Conservation (phyloP, 1,284 basidiomycete species). For the Agroathelia rolfsii region DNA sequence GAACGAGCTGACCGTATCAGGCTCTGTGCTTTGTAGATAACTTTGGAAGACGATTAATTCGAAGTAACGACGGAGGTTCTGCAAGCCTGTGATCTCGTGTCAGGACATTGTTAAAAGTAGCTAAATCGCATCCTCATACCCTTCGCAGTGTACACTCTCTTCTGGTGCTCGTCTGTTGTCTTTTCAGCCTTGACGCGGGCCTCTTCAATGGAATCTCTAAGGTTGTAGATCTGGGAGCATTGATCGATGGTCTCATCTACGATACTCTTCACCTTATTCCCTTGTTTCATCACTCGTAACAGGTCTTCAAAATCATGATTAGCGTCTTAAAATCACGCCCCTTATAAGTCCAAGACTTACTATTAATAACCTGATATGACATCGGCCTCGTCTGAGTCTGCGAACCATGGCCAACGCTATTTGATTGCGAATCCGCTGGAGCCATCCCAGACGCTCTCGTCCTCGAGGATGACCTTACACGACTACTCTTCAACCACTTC, state of each 20-base stretch:
- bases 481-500: slow-evolving; percentile 64
- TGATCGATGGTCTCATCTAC: slow-evolving; percentile 92
- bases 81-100: slow-evolving; percentile 42
- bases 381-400: slow-evolving; percentile 14
- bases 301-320: slow-evolving; percentile 46
- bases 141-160: slow-evolving; percentile 56
- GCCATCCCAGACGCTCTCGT: slow-evolving; percentile 33
- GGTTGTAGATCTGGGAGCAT: slow-evolving; percentile 77
- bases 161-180: slow-evolving; percentile 62
- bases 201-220: slow-evolving; percentile 86
- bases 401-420: no score
- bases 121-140: slow-evolving; percentile 32
- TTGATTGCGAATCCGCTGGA: no score
- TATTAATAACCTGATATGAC: slow-evolving; percentile 76
- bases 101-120: slow-evolving; percentile 6
- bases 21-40: slow-evolving; percentile 80
- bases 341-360: slow-evolving; percentile 30
- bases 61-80: slow-evolving; percentile 81
- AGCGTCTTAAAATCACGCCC: slow-evolving; percentile 5
- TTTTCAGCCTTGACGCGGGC: slow-evolving; percentile 68
- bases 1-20: slow-evolving; percentile 71
- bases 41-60: slow-evolving; percentile 91
- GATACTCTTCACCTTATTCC: slow-evolving; percentile 75
- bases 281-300: slow-evolving; percentile 86
- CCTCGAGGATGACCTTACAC: slow-evolving; percentile 24